Percentiles rank a stretch among this genome's conserved stretches.
These are phyloP conservation scores for Coleophoma eucalyptorum DNA, from an alignment of 2,329 filamentous ascomycete genomes.

Conservation along the genomic window DNA sequence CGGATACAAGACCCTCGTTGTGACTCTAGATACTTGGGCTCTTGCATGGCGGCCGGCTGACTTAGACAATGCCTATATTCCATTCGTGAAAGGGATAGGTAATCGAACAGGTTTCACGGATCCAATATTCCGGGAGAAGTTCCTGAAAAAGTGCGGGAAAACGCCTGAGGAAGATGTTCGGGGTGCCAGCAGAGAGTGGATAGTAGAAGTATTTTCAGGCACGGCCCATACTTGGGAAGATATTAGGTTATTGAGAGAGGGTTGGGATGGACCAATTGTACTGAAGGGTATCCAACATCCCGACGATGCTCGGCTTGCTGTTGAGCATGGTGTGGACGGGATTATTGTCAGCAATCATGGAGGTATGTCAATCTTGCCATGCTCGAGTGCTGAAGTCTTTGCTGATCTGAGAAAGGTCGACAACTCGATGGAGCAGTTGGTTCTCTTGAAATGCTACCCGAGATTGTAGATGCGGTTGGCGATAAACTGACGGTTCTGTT, in stretches of 20 bases:
- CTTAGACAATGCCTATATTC: constrained; percentile 57
- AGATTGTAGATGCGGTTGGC: constrained; percentile 59
- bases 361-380: constrained; percentile 37
- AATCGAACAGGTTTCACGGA: constrained; percentile 62
- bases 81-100: constrained; percentile 56
- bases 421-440: constrained; percentile 53
- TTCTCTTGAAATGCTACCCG: constrained; percentile 52
- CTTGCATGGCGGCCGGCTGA: constrained; percentile 67
- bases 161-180: constrained; percentile 40
- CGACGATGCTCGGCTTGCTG: constrained; percentile 43
- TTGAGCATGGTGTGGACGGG: constrained; percentile 40
- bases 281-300: constrained; percentile 54
- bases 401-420: constrained; percentile 29
- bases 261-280: constrained; percentile 63
- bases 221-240: constrained; percentile 57
- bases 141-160: constrained; percentile 45
- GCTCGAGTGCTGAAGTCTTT: background rate
- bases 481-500: constrained; percentile 56
- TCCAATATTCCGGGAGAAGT: constrained; percentile 58
- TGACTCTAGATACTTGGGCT: constrained; percentile 69
- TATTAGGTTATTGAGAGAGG: constrained; percentile 49
- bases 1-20: constrained; percentile 63
- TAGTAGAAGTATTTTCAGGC: constrained; percentile 46
- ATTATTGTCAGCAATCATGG: constrained; percentile 57
- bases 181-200: constrained; percentile 50